Evolutionary conservation across 179 eudicot genomes (phyloP), one percentile per base, ranked within the genome.

Genomic region (Spergularia azorica): DNA sequence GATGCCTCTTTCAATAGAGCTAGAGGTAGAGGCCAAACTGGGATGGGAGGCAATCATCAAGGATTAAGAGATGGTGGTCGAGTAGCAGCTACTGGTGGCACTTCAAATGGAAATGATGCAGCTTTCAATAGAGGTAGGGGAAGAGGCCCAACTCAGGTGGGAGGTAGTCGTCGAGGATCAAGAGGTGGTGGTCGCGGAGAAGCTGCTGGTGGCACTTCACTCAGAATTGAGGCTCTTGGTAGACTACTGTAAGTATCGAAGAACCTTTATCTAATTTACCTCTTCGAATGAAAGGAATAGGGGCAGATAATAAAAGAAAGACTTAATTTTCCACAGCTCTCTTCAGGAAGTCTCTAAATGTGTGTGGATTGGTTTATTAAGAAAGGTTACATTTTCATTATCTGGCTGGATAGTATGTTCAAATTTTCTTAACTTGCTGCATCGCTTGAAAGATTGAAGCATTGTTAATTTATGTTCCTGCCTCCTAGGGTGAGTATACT

Each of bases 141-240:
- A 36, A 36, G 39, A 36, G 39, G 4, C 39, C 39, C 39, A 36
- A 36, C 39, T 36, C 39, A 36, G 39, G 39, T 36, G 39, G 2
- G 39, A 36, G 39, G 4, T 4, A 36, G 5, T 36, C 39, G 39
- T 36, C 39, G 2, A 36, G 39, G 39, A 36, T 36, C 39, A 36
- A 36, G 39, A 2, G 88, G 91, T 21, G 71, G 88, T 21, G 83
- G 87, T 58, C 86, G 84, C 32, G 77, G 75, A 20, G 66, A 38
- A 20, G 41, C 79, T 63, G 78, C 84, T 59, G 57, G 57, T 50
- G 83, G 86, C 51, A 80, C 76, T 74, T 68, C 87, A 70, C 86
- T 88, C 74, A 92, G 87, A 76, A 85, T 93, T 78, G 95, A 95
- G 78, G 88, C 91, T 63, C 94, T 95, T 72, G 98, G 95, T 67